Evolutionary conservation across 306 rosid genomes (phyloP), one percentile per base, ranked within the genome.

Genomic region (Cicer arietinum): DNA sequence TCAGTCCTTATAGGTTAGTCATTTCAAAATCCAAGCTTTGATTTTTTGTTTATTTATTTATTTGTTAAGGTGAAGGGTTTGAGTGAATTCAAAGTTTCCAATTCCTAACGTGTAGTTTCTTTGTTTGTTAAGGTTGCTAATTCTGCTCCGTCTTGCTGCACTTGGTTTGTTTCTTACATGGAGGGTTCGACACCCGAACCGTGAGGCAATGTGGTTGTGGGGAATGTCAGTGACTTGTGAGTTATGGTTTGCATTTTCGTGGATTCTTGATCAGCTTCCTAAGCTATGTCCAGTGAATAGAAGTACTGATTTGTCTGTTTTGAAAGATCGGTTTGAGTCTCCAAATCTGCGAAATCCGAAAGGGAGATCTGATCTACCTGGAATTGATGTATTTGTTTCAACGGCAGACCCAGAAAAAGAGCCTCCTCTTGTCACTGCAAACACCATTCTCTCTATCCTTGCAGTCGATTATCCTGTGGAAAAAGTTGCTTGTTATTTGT

Each of bases 361-460:
- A 72, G 97, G 97, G 22, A 73, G 91, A 64, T 90, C 96, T 18
- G 97, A 92, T 81, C 91, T 92, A 2, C 96, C 97, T 0, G 96
- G 97, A 22, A 87, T 92, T n/a, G 97, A 92, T 30, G 87, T 92
- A 45, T 92, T 92, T 62, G 97, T 90, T 76, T 92, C 97, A 30
- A 92, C 97, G 0, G 97, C 97, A 1, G 96, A 92, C 73, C 91
- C 97, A 1, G 97, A 92, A 52, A 92, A 92, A 74, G 97, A 92
- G 74, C 97, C 97, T 41, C 97, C 96, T 6, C 93, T 92, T 12
- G 97, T 89, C 20, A 92, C 97, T 0, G 86, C 97, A 60, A 92
- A 92, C 78, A 92, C 96, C 76, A 88, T 92, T 79, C 91, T 92
- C 42, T 92, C 97, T 0, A 92, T 92, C 73, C 93, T 92, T 2